Percentiles rank a stretch among this genome's conserved stretches.
Conservation (phyloP, 768 basidiomycete genomes). For the Boletus tomentosulus region DNA sequence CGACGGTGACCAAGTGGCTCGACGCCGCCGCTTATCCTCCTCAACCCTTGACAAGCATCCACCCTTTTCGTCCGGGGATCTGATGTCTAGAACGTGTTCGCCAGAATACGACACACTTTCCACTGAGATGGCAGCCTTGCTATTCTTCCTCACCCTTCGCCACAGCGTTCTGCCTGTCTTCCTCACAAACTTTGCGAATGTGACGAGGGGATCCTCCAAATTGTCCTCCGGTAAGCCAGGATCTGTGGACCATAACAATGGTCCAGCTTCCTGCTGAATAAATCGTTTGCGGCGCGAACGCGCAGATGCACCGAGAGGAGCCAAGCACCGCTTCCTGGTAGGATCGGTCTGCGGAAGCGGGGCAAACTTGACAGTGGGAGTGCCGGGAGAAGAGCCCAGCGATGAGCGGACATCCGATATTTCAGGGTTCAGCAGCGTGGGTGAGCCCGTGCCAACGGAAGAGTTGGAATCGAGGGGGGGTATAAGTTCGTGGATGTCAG, state of each 20-base stretch:
- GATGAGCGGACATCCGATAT: constrained; percentile 14
- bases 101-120: constrained; percentile 5
- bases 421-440: constrained; percentile 8
- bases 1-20: constrained; percentile 25
- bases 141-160: constrained; percentile 45
- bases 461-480: constrained; percentile 16
- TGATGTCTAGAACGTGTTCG: constrained; percentile 19
- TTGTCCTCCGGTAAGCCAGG: constrained; percentile 25
- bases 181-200: constrained; percentile 50
- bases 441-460: constrained; percentile 14
- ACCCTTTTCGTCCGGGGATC: constrained; percentile 7
- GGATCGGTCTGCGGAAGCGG: constrained; percentile 53
- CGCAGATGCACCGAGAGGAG: constrained; percentile 54
- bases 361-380: constrained; percentile 50
- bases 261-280: constrained; percentile 18
- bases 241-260: constrained; percentile 19
- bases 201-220: constrained; percentile 45
- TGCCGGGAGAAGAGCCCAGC: constrained; percentile 10
- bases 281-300: constrained; percentile 25
- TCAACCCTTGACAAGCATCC: background rate
- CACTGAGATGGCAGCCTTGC: constrained; percentile 8
- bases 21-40: constrained; percentile 12
- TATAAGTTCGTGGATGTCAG: constrained; percentile 18
- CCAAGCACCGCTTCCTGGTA: constrained; percentile 43
- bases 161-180: constrained; percentile 38